These are phyloP conservation scores for Pyrenochaeta sp. DNA, from an alignment of 2,329 filamentous ascomycete species.

Conservation along the genomic window DNA sequence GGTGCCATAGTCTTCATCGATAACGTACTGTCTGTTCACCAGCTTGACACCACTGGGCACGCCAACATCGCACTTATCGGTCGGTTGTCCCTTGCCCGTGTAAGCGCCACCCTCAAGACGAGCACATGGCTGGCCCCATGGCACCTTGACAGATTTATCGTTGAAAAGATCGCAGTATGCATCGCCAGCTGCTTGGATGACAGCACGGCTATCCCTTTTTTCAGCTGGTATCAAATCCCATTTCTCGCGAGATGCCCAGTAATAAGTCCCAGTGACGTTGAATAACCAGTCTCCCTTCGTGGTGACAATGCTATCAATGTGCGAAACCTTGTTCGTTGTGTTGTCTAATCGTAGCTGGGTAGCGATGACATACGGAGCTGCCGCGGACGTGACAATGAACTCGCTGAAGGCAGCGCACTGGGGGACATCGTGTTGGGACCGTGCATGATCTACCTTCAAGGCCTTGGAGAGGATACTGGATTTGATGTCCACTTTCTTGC, in stretches of 20 bases:
- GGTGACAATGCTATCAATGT: constrained; percentile 36
- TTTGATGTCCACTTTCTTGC: constrained; percentile 26
- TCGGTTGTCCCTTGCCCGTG: constrained; percentile 33
- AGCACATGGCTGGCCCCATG: constrained; percentile 38
- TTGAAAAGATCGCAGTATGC: constrained; percentile 39
- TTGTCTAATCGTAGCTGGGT: constrained; percentile 35
- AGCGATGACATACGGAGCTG: constrained; percentile 38
- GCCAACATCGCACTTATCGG: constrained; percentile 36
- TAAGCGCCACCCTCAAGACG: constrained; percentile 37
- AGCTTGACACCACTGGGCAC: constrained; percentile 37
- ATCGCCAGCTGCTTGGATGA: constrained; percentile 36
- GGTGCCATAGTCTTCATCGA: constrained; percentile 41
- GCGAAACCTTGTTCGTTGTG: constrained; percentile 23
- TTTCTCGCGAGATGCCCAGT: constrained; percentile 34
- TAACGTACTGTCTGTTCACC: constrained; percentile 37
- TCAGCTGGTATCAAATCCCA: constrained; percentile 27
- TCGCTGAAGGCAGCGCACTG: constrained; percentile 40
- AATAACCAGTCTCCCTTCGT: constrained; percentile 42
- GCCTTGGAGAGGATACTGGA: constrained; percentile 31
- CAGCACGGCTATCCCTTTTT: constrained; percentile 26
- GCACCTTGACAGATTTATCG: constrained; percentile 33
- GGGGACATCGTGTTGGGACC: constrained; percentile 32
- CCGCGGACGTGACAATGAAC: constrained; percentile 32
- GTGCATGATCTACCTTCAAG: constrained; percentile 32
- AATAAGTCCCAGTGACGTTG: constrained; percentile 37